A percentile compares a stretch with the other conserved stretches of the same genome.
These are phyloP conservation scores for Russula olivacea DNA, from an alignment of 768 basidiomycete genomes.

Conservation along the genomic window DNA sequence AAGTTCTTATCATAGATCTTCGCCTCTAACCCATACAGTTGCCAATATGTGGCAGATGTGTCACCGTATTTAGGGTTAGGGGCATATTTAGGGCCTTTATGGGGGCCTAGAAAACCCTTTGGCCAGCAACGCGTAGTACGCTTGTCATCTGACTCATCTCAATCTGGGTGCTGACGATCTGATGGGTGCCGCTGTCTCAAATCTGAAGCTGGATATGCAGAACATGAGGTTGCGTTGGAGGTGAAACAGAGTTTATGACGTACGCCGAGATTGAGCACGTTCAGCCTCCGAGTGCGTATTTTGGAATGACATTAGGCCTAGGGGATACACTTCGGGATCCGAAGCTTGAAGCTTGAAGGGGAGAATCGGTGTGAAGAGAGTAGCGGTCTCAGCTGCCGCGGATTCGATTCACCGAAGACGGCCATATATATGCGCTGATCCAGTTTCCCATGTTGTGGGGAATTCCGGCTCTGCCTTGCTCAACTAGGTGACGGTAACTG, in stretches of 20 bases:
- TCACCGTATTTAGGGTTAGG: slow-evolving; percentile 8
- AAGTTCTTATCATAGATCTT: slow-evolving; percentile 10
- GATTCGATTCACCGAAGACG: no score
- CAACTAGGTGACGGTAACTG: not conserved
- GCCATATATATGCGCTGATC: not conserved
- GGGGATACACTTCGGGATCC: no score
- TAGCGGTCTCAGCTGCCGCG: no score
- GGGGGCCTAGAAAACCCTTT: not conserved
- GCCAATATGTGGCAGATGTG: slow-evolving; percentile 21
- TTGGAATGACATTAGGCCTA: fast-evolving
- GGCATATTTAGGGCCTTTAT: not conserved
- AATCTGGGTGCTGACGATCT: no score
- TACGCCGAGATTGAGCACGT: not conserved
- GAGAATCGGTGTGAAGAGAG: no score
- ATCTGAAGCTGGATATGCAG: no score
- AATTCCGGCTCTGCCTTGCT: not conserved
- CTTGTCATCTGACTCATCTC: slow-evolving; percentile 27
- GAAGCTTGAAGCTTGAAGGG: no score
- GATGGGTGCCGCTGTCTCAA: no score
- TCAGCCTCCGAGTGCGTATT: no score
- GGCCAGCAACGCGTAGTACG: slow-evolving; percentile 51
- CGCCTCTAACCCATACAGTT: slow-evolving; percentile 19
- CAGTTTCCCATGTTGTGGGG: no score
- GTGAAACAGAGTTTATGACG: no score
- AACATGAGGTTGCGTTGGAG: no score